Conservation (phyloP, 2,329 filamentous ascomycete genomes). For the Aspergillus glaucus region DNA sequence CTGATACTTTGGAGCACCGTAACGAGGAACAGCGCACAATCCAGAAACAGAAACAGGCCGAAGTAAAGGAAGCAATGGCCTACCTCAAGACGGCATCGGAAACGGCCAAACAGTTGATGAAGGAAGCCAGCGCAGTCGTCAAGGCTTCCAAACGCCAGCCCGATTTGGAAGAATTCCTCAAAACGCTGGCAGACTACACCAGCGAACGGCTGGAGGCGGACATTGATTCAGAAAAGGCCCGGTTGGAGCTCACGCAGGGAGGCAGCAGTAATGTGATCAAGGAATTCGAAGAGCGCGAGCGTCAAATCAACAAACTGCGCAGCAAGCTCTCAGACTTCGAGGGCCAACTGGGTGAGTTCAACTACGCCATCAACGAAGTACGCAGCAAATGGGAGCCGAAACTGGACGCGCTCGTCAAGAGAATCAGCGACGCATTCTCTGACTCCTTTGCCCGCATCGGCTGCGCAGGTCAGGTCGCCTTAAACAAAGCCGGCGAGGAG, state of each 20-base stretch:
- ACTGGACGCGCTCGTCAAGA: conserved; percentile 67
- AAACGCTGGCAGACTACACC: conserved; percentile 46
- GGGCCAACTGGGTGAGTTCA: conserved; percentile 50
- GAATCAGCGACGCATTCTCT: conserved; percentile 85
- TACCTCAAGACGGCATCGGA: conserved; percentile 28
- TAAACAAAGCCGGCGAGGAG: conserved; percentile 62
- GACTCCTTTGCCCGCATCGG: conserved; percentile 92
- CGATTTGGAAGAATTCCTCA: conserved; percentile 33
- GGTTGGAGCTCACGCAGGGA: conserved; percentile 72
- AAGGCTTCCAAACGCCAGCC: conserved; percentile 11
- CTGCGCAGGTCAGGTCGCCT: conserved; percentile 81
- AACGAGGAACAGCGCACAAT: conserved; percentile 54
- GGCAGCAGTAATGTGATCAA: conserved; percentile 68
- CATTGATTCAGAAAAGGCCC: conserved; percentile 66
- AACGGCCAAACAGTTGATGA: conserved; percentile 11
- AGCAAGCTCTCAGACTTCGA: conserved; percentile 53
- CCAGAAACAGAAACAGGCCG: conserved; percentile 36
- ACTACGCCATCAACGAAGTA: conserved; percentile 57
- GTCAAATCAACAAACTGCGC: conserved; percentile 62
- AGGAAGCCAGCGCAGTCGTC: conserved; percentile 13
- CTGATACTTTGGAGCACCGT: conserved; percentile 59
- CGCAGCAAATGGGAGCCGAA: conserved; percentile 74
- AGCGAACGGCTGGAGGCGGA: conserved; percentile 63
- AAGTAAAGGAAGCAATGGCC: conserved; percentile 30
- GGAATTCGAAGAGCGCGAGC: conserved; percentile 68